Evolutionary conservation across 345 rosid genomes (phyloP), one percentile per base, ranked within the genome.

Genomic region (Pistacia atlantica): DNA sequence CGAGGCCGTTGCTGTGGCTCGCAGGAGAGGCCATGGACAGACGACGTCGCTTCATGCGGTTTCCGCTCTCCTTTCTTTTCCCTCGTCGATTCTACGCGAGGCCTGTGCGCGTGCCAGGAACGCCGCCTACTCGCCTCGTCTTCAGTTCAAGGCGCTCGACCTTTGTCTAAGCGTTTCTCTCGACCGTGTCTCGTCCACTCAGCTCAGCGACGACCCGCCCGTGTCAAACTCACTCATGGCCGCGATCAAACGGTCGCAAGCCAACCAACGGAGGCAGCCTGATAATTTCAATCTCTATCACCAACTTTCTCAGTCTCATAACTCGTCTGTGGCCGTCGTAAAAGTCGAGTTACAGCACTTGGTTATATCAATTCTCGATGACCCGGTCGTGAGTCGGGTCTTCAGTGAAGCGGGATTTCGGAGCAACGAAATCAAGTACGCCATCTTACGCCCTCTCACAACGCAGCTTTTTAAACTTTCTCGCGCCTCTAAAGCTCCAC

Each of bases 201-300:
- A 86, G 65, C 77, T 69, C 73, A 72, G 61, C 66, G 87, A 83
- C 38, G 94, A 92, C 49, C 93, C 92, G 1, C 93, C 96, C 2
- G 91, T 95, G 0, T 93, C 98, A 6, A 93, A 95, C 82, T 92
- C 99, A 1, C 91, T 95, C 72, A 93, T 95, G 99, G 99, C 99
- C 6, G 99, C 99, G 8, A 93, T 95, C 74, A 93, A 93, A 77
- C 88, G 99, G 14, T 92, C 99, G 10, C 99, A 95, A 80, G 98
- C 99, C 33, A 92, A 90, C 68, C 99, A 95, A 56, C 84, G 98
- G 49, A 81, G 98, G 14, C 90, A 88, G 55, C 99, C 97, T 1
- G 98, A 95, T 81, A 92, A 87, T 42, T 90, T 89, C 72, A 91
- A 93, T 64, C 22, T 93, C n/a, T 92, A 90, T 67, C 94, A 93